These are phyloP conservation scores for Ogataea saltuana DNA, from an alignment of 805 yeast genomes.

Conservation along the genomic window DNA sequence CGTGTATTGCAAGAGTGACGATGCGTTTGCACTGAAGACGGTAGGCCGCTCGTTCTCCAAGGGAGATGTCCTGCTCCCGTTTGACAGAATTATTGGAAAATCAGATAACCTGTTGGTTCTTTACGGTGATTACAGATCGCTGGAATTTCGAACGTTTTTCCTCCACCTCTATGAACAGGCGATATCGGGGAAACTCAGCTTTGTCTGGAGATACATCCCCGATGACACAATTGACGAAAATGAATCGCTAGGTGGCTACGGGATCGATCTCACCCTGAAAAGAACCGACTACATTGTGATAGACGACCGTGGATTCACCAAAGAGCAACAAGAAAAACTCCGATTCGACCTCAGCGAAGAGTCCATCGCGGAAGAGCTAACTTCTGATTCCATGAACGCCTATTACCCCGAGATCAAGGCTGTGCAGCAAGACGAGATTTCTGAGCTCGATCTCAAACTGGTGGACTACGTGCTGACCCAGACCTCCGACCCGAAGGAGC, in stretches of 20 bases:
- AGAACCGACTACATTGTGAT: constrained; percentile 66
- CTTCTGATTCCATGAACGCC: constrained; percentile 20
- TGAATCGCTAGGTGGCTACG: constrained; percentile 58
- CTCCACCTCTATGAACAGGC: constrained; percentile 61
- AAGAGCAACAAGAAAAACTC: constrained; percentile 31
- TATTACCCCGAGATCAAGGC: constrained; percentile 35
- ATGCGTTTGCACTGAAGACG: constrained; percentile 76
- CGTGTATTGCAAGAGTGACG: constrained; percentile 65
- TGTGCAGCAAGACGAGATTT: constrained; percentile 35
- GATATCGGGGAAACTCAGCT: constrained; percentile 61
- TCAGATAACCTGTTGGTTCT: constrained; percentile 43
- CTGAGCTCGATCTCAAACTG: constrained; percentile 42
- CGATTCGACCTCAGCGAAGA: constrained; percentile 21
- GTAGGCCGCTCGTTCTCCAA: constrained; percentile 24
- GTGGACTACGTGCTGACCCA: constrained; percentile 40
- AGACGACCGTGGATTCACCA: constrained; percentile 54
- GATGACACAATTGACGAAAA: constrained; percentile 11
- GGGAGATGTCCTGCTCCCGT: constrained; percentile 35
- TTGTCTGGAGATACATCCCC: constrained; percentile 74
- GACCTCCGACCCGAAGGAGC: constrained; percentile 25
- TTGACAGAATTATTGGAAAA: constrained; percentile 68
- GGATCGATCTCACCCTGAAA: constrained; percentile 62
- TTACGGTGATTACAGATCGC: constrained; percentile 63
- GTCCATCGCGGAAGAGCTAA: background rate
- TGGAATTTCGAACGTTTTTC: constrained; percentile 56